phyloP scores from a whole-genome alignment of 768 basidiomycete genomes.

The Russula vinacea region DNA sequence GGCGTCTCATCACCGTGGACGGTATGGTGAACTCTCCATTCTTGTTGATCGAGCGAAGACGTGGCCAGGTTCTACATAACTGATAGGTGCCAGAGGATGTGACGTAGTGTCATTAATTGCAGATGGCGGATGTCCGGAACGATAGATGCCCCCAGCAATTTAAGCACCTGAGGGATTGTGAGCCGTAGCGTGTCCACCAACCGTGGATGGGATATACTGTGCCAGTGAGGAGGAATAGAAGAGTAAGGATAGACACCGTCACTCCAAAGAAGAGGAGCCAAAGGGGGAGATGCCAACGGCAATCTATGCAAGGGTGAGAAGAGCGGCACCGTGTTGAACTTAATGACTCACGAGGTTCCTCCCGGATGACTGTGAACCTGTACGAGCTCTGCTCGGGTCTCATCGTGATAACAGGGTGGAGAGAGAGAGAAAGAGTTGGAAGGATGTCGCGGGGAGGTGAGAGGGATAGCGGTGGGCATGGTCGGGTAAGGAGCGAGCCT shows the following conservation, averaged over 20 bases:
- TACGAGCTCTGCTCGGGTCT: not conserved
- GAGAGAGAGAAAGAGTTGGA: not conserved
- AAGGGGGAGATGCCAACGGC: constrained; percentile 20
- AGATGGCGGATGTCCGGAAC: constrained; percentile 6
- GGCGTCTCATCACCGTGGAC: constrained; percentile 3
- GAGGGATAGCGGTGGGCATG: not conserved
- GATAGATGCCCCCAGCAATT: not conserved
- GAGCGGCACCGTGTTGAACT: not conserved
- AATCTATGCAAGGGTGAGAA: not conserved
- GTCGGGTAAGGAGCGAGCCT: not conserved
- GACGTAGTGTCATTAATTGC: not conserved
- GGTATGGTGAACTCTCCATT: not conserved
- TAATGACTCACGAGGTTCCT: constrained; percentile 13
- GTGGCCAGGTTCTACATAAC: not conserved
- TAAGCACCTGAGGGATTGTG: constrained; percentile 13
- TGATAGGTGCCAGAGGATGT: not conserved
- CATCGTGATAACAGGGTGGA: not conserved
- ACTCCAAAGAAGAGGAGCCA: constrained; percentile 24
- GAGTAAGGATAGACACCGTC: constrained; percentile 19
- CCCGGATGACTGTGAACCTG: constrained; percentile 2
- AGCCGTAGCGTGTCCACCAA: constrained; percentile 12
- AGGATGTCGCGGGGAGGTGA: not conserved
- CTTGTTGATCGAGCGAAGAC: constrained; percentile 1
- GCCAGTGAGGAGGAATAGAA: constrained; percentile 21
- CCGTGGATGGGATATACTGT: constrained; percentile 11